phyloP scores from a whole-genome alignment of 106 monocot genomes.

The Chionographis japonica region DNA sequence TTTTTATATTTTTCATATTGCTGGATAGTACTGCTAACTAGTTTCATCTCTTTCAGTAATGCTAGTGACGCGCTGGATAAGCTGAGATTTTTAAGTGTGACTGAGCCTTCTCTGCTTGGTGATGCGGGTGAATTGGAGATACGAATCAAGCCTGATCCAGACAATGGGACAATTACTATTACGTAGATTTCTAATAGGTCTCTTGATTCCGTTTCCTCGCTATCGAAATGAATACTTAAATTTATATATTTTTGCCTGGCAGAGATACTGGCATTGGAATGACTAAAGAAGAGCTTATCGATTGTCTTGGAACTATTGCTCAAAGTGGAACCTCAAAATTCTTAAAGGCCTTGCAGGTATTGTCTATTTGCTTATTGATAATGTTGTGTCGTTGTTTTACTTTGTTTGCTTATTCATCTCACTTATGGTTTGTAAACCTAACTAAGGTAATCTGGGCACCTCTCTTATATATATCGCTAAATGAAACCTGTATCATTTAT shows the following conservation, averaged over 20 bases:
- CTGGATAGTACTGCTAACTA: background rate
- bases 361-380: background rate
- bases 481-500: background rate
- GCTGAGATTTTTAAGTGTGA: slow-evolving; percentile 91
- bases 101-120: slow-evolving; percentile 74
- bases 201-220: background rate
- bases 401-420: background rate
- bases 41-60: slow-evolving; percentile 52
- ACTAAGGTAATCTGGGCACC: background rate
- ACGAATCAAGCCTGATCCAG: slow-evolving; percentile 87
- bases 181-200: slow-evolving; percentile 21
- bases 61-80: slow-evolving; percentile 98
- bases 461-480: background rate
- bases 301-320: slow-evolving; percentile 98
- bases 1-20: background rate
- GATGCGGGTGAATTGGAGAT: slow-evolving; percentile 84
- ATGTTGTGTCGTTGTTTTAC: too few species aligned
- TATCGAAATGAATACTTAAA: background rate
- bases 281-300: slow-evolving; percentile 91
- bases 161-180: slow-evolving; percentile 88
- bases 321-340: slow-evolving; percentile 98
- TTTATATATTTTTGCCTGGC: slow-evolving; percentile 1
- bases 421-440: background rate
- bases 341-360: slow-evolving; percentile 85
- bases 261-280: slow-evolving; percentile 99